phyloP scores from a whole-genome alignment of 345 rosid genomes.

The Populus davidiana region DNA sequence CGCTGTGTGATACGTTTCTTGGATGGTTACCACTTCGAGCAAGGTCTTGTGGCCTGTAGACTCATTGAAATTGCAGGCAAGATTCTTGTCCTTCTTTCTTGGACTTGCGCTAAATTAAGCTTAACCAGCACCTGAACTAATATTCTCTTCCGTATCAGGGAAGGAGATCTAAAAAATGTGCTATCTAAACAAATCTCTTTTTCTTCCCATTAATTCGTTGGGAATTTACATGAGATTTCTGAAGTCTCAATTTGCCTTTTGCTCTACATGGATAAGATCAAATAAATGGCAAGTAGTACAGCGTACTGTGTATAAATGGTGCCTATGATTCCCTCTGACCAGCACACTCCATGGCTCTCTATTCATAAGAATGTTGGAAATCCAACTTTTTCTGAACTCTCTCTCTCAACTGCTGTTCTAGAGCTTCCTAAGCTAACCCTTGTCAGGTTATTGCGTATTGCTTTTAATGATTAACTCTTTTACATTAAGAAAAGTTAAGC shows the following conservation, averaged over 20 bases:
- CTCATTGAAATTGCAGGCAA: not conserved
- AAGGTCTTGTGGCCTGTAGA: not conserved
- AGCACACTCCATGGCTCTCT: not conserved
- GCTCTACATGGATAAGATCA: not conserved
- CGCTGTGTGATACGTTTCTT: not conserved
- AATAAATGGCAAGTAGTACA: too few relatives aligned
- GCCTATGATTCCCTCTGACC: not conserved
- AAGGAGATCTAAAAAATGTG: too few relatives aligned
- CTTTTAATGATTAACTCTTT: too few relatives aligned
- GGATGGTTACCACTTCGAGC: not conserved
- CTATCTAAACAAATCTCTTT: not conserved
- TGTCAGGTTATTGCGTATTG: not conserved
- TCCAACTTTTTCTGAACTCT: too few relatives aligned
- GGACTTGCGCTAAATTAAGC: too few relatives aligned
- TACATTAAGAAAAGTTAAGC: too few relatives aligned
- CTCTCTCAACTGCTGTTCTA: constrained; percentile 27
- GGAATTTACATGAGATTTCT: not conserved
- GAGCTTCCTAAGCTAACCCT: not conserved
- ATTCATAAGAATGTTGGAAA: constrained; percentile 1
- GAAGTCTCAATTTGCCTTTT: not conserved
- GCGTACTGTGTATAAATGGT: not conserved
- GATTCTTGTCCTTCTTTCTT: not conserved
- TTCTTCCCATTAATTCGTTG: not conserved
- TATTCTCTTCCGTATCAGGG: too few relatives aligned
- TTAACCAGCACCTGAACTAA: too few relatives aligned